Percentiles rank a stretch among this genome's conserved stretches.
These are phyloP conservation scores for Puccinellia tenuiflora DNA, from an alignment of 176 grass and related monocot genomes.

Conservation along the genomic window DNA sequence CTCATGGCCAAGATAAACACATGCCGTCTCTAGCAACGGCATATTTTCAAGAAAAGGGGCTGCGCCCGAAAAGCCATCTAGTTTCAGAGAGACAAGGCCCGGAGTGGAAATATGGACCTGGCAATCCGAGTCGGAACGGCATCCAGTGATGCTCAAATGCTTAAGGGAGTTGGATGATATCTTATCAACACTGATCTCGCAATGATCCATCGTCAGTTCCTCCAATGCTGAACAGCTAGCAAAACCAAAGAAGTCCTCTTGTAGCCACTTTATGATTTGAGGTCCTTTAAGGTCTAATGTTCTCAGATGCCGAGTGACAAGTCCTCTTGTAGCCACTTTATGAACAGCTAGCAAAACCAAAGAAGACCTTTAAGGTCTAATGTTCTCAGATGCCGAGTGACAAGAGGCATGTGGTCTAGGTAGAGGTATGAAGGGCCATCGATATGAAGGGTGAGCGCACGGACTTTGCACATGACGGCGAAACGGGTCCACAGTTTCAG, in stretches of 20 bases:
- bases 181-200: background rate
- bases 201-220: background rate
- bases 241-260: background rate
- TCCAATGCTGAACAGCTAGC: background rate
- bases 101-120: background rate
- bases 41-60: background rate
- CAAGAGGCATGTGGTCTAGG: background rate
- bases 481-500: background rate
- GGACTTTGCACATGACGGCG: background rate
- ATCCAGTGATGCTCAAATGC: background rate
- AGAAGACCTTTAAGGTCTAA: background rate
- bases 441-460: background rate
- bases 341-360: background rate
- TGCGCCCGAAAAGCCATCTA: no score
- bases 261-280: no score
- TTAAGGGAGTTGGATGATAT: slow-evolving; percentile 6
- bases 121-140: background rate
- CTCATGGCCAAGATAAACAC: background rate
- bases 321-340: no score
- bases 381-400: background rate
- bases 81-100: background rate
- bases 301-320: no score
- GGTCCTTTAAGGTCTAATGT: background rate
- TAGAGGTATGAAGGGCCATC: background rate
- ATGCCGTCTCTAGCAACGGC: background rate